Conservation (phyloP, 2,329 filamentous ascomycete genomes). For the Chalaropsis thielavioides region DNA sequence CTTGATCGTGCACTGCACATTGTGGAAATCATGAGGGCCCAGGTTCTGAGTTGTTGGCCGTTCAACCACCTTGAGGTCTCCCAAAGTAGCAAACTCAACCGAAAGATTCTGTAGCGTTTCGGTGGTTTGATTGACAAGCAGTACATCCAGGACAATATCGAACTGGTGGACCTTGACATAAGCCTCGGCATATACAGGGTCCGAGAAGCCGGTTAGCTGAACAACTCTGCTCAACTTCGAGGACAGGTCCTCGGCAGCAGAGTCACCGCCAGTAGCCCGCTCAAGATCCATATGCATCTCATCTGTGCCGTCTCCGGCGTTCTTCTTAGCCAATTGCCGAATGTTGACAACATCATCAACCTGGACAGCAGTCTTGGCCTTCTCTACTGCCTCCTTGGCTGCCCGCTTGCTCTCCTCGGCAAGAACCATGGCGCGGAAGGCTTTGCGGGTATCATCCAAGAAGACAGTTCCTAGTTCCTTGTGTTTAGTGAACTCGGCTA, state of each 20-base stretch:
- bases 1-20: constrained; percentile 97
- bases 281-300: constrained; percentile 83
- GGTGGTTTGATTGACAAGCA: constrained; percentile 92
- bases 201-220: constrained; percentile 94
- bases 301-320: constrained; percentile 63
- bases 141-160: constrained; percentile 90
- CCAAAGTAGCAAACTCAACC: constrained; percentile 95
- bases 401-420: constrained; percentile 95
- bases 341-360: constrained; percentile 92
- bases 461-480: constrained; percentile 88
- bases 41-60: constrained; percentile 92
- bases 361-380: constrained; percentile 85
- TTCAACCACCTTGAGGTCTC: constrained; percentile 95
- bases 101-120: constrained; percentile 95
- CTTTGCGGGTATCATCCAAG: constrained; percentile 85
- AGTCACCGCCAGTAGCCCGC: constrained; percentile 84
- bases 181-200: constrained; percentile 95
- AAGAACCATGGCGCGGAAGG: constrained; percentile 93
- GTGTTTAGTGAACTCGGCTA: constrained; percentile 78
- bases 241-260: constrained; percentile 65
- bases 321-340: constrained; percentile 86
- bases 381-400: constrained; percentile 84
- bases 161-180: constrained; percentile 99
- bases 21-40: constrained; percentile 89
- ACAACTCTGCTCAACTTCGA: constrained; percentile 94